Percentiles rank a stretch among this genome's conserved stretches.
These are phyloP conservation scores for Gynochthodes officinalis DNA, from an alignment of 257 asterid genomes.

Conservation along the genomic window DNA sequence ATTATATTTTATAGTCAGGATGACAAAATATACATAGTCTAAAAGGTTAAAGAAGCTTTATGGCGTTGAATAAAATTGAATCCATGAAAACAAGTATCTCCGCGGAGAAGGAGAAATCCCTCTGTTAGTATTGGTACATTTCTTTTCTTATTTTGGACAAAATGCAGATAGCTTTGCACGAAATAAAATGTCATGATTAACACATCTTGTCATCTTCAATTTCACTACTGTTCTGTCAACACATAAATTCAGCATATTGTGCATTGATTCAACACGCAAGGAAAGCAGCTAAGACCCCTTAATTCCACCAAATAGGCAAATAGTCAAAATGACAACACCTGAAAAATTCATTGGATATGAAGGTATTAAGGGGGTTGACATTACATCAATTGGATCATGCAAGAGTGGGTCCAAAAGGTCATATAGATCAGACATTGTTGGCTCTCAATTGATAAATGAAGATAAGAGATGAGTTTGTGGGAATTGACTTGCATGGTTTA, in stretches of 20 bases:
- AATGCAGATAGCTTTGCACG: background rate
- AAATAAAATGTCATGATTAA: background rate
- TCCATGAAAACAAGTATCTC: too few species aligned
- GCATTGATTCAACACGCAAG: background rate
- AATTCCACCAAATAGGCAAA: background rate
- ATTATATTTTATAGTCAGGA: too few species aligned
- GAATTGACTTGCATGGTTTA: background rate
- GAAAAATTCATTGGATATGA: constrained; percentile 3
- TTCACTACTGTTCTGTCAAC: background rate
- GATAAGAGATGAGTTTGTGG: background rate
- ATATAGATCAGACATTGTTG: background rate
- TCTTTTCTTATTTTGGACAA: background rate
- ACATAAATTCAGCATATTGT: background rate
- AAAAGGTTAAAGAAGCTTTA: too few species aligned
- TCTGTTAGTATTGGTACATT: background rate
- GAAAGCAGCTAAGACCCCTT: background rate
- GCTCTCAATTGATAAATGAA: background rate
- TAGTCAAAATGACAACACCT: background rate
- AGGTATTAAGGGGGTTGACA: background rate
- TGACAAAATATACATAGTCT: too few species aligned
- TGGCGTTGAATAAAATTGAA: too few species aligned
- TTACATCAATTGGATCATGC: background rate
- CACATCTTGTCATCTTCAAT: constrained; percentile 1
- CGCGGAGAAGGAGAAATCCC: too few species aligned
- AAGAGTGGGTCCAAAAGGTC: background rate